Percentiles rank a stretch among this genome's conserved stretches.
Conservation (phyloP, 2,329 filamentous ascomycete species). For the Colletotrichum costaricense region DNA sequence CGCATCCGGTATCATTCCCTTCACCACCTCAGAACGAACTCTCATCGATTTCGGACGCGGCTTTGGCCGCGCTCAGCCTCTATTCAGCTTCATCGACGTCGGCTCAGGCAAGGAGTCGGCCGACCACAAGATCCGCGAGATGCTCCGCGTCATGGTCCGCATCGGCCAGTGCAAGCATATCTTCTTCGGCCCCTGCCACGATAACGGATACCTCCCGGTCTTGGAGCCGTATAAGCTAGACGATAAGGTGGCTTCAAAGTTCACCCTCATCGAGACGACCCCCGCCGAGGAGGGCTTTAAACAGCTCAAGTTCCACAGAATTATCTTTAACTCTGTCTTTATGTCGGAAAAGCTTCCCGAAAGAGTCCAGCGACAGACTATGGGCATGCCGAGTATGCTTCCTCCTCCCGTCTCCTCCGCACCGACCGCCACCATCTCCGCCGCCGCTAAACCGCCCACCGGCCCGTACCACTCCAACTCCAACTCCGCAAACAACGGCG, state of each 20-base stretch:
- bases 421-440: neutral
- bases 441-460: neutral
- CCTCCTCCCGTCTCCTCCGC: neutral
- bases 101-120: constrained; percentile 48
- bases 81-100: constrained; percentile 50
- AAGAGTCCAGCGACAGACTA: constrained; percentile 1
- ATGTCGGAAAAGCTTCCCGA: constrained; percentile 42
- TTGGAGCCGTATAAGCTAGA: constrained; percentile 46
- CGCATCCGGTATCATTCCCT: constrained; percentile 40
- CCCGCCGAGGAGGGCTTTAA: constrained; percentile 45
- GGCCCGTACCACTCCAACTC: neutral
- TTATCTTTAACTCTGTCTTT: constrained; percentile 45
- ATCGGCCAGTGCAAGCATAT: constrained; percentile 46
- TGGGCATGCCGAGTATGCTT: neutral
- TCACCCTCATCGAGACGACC: constrained; percentile 46
- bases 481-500: neutral
- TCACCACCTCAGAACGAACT: constrained; percentile 33
- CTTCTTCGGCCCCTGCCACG: constrained; percentile 47
- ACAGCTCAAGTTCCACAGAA: constrained; percentile 42
- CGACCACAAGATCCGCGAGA: constrained; percentile 48
- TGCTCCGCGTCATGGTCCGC: constrained; percentile 47
- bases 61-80: constrained; percentile 46
- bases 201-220: constrained; percentile 48
- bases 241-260: constrained; percentile 39
- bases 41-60: constrained; percentile 46